Evolutionary conservation across 768 basidiomycete species (phyloP), one percentile per base, ranked within the genome.

Genomic region (Thelephora aurantiotincta): DNA sequence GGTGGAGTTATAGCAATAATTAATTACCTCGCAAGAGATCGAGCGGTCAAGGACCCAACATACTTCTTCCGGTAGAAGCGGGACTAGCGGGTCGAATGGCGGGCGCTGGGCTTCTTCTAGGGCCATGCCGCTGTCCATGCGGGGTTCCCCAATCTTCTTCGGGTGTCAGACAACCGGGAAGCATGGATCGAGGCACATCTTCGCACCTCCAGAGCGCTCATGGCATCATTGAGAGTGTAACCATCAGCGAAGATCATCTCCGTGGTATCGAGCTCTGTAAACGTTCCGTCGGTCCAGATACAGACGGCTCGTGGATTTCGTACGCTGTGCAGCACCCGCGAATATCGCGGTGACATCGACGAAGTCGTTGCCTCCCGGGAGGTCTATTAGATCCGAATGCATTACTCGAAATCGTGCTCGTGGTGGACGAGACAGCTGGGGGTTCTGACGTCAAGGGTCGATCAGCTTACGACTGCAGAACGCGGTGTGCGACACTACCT

Each of bases 181-280:
- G 34, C 23, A 12, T 22, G 41, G 35, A 47, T 43, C 37, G 48
- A 49, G 23, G 1, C 6, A 12, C 11, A 2, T 18, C 19, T 46
- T 55, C 69, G 50, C 58, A 85, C 88, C 75, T 92, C 85, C 47
- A 96, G 78, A 12, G 89, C 86, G 55, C 84, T 85, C 91, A 97
- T 94, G n/a, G 89, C 81, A 51, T 97, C 92, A 51, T 81, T 74
- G 43, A 94, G 68, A 14, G 77, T 74, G 54, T 89, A 82, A 26
- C 73, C 76, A 0, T 79, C 73, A 55, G 77, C 78, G 33, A 88
- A 71, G 5, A 91, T 50, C 49, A 90, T 64, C 34, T 70, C 69
- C 11, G 77, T 78, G 0, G 71, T 65, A 26, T 72, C 67, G 74
- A 94, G 77, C 36, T 77, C 88, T 75, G 44, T 4, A 20, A 6